Evolutionary conservation across 495 filamentous ascomycete genomes (phyloP).

Genomic region (Sordaria brevicollis): DNA sequence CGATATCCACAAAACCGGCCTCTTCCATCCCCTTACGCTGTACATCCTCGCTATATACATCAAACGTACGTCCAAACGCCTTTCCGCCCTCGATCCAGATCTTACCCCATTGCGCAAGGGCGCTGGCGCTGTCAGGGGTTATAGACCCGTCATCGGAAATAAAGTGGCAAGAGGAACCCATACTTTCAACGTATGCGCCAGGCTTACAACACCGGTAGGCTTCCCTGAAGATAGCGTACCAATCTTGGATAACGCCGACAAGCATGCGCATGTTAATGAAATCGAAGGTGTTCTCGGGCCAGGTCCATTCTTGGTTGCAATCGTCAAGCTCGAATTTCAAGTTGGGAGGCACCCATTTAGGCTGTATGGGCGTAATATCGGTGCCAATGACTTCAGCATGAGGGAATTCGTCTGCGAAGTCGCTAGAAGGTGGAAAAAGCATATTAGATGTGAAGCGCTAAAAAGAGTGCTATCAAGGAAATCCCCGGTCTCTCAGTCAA

Average conservation of each 20-base stretch:
- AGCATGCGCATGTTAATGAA: slow-evolving; percentile 42
- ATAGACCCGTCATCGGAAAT: too few species aligned
- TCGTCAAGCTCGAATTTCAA: slow-evolving; percentile 47
- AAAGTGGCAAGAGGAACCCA: neutral
- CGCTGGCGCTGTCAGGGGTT: too few species aligned
- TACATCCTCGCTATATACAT: slow-evolving; percentile 15
- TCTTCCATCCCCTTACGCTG: slow-evolving; percentile 27
- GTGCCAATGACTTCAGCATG: slow-evolving; percentile 45
- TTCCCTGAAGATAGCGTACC: slow-evolving; percentile 22
- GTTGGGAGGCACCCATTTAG: slow-evolving; percentile 33
- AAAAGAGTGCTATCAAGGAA: too few species aligned
- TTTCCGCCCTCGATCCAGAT: slow-evolving; percentile 10
- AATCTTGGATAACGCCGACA: slow-evolving; percentile 40
- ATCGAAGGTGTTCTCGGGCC: slow-evolving; percentile 40
- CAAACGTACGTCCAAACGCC: slow-evolving; percentile 8
- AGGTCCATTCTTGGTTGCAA: slow-evolving; percentile 41
- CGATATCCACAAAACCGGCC: slow-evolving; percentile 21
- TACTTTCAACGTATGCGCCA: neutral
- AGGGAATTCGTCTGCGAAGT: slow-evolving; percentile 36
- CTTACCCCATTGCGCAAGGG: slow-evolving; percentile 12
- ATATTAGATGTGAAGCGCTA: too few species aligned
- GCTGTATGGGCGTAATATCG: slow-evolving; percentile 48
- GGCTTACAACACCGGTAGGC: neutral
- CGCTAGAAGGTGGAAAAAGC: slow-evolving; percentile 14
- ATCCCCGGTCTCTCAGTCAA: too few species aligned